These are phyloP conservation scores for Staphylotrichum longicolle DNA, from an alignment of 495 filamentous ascomycete species.

Conservation along the genomic window DNA sequence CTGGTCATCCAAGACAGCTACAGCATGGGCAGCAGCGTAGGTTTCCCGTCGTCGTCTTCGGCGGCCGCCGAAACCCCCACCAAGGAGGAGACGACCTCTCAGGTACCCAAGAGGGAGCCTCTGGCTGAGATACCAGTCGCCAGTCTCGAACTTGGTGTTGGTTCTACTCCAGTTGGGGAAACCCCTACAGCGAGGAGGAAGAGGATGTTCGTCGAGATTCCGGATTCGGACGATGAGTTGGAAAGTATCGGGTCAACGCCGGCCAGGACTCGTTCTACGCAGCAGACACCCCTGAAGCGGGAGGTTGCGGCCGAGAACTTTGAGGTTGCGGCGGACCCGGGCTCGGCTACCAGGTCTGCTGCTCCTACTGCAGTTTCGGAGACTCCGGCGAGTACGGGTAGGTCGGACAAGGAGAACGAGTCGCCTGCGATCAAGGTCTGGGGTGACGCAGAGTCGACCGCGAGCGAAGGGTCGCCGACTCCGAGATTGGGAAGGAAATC, in stretches of 20 bases:
- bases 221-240: slow-evolving; percentile 45
- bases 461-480: slow-evolving; percentile 14
- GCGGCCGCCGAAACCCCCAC: slow-evolving; percentile 9
- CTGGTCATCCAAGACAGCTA: slow-evolving; percentile 43
- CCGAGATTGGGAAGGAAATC: slow-evolving; percentile 14
- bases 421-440: slow-evolving; percentile 18
- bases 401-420: slow-evolving; percentile 32
- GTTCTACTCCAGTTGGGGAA: slow-evolving; percentile 4
- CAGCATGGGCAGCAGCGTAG: slow-evolving; percentile 33
- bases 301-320: not conserved
- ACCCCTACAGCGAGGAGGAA: slow-evolving; percentile 20
- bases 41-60: slow-evolving; percentile 18
- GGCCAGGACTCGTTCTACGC: slow-evolving; percentile 6
- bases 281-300: slow-evolving; percentile 11
- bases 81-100: slow-evolving; percentile 12
- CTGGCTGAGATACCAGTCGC: slow-evolving; percentile 30
- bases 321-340: slow-evolving; percentile 1
- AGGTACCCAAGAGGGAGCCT: slow-evolving; percentile 23
- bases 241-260: slow-evolving; percentile 30
- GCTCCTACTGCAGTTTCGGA: not conserved
- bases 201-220: slow-evolving; percentile 33
- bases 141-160: slow-evolving; percentile 14
- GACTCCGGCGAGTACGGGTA: slow-evolving; percentile 19
- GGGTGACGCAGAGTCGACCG: slow-evolving; percentile 12
- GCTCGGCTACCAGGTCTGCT: not conserved